Base-by-base conservation (phyloP, 140 eudicot genomes). In the Anethum foeniculum region DNA sequence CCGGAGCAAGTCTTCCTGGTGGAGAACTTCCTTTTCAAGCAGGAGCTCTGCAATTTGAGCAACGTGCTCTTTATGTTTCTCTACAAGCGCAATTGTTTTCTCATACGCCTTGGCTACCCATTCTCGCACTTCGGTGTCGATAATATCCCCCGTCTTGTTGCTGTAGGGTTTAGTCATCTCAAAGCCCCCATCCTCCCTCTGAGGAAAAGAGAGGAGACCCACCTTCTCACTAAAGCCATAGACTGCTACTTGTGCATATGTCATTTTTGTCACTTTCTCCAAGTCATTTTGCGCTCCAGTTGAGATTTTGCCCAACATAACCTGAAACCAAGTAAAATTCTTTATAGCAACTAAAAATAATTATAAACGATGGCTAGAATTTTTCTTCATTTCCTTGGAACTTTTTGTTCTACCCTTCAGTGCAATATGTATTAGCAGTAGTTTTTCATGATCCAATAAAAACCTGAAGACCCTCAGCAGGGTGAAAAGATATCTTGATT, bases 201-300 rank as follows among this genome's bases (percentile, higher is more conserved):
- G 97, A 8, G 98, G 98, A 54, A 90, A 94, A 2, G 98, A 94
- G 44, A 94, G 92, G 23, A 92, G 93, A 15, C 98, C 98, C n/a
- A 90, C 96, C 78, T 92, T 92, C 65, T 92, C 90, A 77, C 98
- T 92, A 79, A 94, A 94, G 51, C 97, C 98, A 69, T 94, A 94
- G 27, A 92, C 86, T 1, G 98, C 98, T 14, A 94, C 98, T 87
- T 94, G 98, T 11, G 96, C 98, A 38, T 94, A 94, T 9, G 98
- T 94, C 97, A 94, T 90, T 77, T 92, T 94, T 19, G 97, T 92
- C 73, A 92, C 98, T 76, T 92, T 94, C 82, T 92, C 97, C 77
- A 94, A 84, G 83, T 94, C 98, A n/a, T 94, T 92, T 79, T 94
- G 98, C 0, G 98, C 98, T 83, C 98, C 98, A 0, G 98, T 94